phyloP scores from a whole-genome alignment of 371 early-diverging fungal species.

The Mucor plumbeus region DNA sequence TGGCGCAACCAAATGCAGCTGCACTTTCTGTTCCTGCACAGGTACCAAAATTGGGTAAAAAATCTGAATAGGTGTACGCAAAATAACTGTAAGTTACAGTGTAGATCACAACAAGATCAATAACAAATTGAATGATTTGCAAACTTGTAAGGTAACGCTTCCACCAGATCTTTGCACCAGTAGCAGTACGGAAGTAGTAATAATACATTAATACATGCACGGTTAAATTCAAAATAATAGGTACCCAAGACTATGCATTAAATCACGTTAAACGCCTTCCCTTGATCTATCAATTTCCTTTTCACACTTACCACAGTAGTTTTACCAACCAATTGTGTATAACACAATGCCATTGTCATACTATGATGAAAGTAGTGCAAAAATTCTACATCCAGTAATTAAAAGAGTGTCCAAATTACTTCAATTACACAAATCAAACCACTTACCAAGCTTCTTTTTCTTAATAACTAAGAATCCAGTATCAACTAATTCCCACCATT shows the following conservation, averaged over 20 bases:
- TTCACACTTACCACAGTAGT: constrained; percentile 69
- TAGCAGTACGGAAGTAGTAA: constrained; percentile 86
- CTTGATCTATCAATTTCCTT: too few species aligned
- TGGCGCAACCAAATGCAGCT: constrained; percentile 77
- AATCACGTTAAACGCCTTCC: too few species aligned
- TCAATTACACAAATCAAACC: not conserved
- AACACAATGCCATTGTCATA: constrained; percentile 83
- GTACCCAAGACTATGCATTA: constrained; percentile 65
- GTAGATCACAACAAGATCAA: constrained; percentile 78
- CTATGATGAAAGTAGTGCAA: constrained; percentile 87
- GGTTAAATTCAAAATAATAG: constrained; percentile 78
- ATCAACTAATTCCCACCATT: constrained; percentile 76
- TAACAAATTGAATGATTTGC: constrained; percentile 88
- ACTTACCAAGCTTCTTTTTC: constrained; percentile 62
- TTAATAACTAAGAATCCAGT: constrained; percentile 74
- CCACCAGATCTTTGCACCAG: constrained; percentile 87
- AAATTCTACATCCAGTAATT: constrained; percentile 53
- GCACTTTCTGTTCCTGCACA: constrained; percentile 79
- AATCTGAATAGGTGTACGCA: constrained; percentile 61
- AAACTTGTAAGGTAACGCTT: constrained; percentile 86
- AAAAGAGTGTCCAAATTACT: constrained; percentile 1
- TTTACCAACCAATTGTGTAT: constrained; percentile 74
- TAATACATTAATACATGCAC: constrained; percentile 92
- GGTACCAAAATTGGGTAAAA: constrained; percentile 69
- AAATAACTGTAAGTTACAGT: constrained; percentile 76